Percentiles rank a stretch among this genome's conserved stretches.
Conservation (phyloP, 73 alveolate species). For the Tetrahymena elliotti region DNA sequence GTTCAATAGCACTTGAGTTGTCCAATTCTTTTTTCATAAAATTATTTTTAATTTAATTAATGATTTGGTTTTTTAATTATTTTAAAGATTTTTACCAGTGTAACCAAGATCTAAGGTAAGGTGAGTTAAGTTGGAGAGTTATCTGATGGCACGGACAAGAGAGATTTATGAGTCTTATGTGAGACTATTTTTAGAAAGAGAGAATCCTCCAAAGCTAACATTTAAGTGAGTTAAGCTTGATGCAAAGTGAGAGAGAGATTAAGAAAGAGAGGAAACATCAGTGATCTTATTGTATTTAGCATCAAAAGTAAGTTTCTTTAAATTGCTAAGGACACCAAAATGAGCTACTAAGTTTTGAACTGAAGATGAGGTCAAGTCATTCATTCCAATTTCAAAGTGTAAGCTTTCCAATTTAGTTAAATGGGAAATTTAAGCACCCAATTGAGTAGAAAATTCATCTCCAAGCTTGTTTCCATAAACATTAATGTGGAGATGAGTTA, state of each 20-base stretch:
- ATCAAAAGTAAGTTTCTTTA: background rate
- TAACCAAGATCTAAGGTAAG: background rate
- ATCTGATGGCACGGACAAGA: background rate
- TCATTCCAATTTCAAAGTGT: background rate
- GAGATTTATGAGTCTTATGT: background rate
- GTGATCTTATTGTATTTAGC: background rate
- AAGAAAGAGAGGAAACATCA: background rate
- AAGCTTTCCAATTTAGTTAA: background rate
- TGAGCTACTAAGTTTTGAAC: background rate
- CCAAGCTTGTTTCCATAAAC: background rate
- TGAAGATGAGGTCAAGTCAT: background rate
- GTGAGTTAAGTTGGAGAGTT: background rate
- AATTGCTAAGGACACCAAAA: background rate
- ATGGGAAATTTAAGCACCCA: background rate
- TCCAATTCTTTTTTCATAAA: background rate
- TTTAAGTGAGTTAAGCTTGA: background rate
- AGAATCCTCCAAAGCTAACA: background rate
- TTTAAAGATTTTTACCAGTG: background rate
- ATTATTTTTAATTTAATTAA: too few species aligned
- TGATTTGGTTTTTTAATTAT: too few species aligned
- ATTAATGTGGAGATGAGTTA: background rate
- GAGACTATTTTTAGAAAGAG: background rate
- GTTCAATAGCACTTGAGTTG: background rate
- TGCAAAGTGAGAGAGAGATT: background rate
- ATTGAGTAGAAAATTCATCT: background rate